Conservation (phyloP, 2,329 filamentous ascomycete species). For the Aspergillus piperis region DNA sequence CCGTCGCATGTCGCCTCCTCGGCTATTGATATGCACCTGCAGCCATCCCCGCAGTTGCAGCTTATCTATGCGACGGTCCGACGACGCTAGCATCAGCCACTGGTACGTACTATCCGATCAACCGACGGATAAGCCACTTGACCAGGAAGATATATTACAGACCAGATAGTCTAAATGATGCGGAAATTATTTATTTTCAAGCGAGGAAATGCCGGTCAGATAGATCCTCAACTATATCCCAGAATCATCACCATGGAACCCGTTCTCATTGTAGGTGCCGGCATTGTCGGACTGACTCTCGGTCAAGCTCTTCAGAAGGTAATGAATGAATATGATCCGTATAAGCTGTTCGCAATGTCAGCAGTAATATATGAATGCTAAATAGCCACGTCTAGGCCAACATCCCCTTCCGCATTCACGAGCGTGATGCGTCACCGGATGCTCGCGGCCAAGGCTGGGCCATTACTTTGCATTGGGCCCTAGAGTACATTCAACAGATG, state of each 20-base stretch:
- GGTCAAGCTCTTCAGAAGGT: slow-evolving; percentile 27
- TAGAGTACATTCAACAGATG: slow-evolving; percentile 26
- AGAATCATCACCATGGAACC: slow-evolving; percentile 19
- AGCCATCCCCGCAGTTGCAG: slow-evolving; percentile 18
- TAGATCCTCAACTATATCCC: neutral
- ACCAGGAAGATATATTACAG: too few relatives aligned
- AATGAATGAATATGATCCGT: neutral
- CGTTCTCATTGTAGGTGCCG: slow-evolving; percentile 30
- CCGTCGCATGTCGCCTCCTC: neutral
- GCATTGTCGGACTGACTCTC: slow-evolving; percentile 29
- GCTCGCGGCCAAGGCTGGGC: slow-evolving; percentile 31
- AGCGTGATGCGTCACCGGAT: slow-evolving; percentile 29
- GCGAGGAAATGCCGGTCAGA: neutral
- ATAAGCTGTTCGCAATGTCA: neutral
- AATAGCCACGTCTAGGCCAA: slow-evolving; percentile 16
- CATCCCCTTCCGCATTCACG: slow-evolving; percentile 35
- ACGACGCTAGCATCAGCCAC: neutral
- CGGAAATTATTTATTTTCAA: too few relatives aligned
- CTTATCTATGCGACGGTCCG: slow-evolving; percentile 31
- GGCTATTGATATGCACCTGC: neutral
- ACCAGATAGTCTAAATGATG: too few relatives aligned
- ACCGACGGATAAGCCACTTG: too few relatives aligned
- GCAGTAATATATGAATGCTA: neutral
- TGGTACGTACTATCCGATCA: neutral
- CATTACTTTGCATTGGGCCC: slow-evolving; percentile 30